Evolutionary conservation across 2,329 filamentous ascomycete genomes (phyloP).

Genomic region (Claviceps lovelessii): DNA sequence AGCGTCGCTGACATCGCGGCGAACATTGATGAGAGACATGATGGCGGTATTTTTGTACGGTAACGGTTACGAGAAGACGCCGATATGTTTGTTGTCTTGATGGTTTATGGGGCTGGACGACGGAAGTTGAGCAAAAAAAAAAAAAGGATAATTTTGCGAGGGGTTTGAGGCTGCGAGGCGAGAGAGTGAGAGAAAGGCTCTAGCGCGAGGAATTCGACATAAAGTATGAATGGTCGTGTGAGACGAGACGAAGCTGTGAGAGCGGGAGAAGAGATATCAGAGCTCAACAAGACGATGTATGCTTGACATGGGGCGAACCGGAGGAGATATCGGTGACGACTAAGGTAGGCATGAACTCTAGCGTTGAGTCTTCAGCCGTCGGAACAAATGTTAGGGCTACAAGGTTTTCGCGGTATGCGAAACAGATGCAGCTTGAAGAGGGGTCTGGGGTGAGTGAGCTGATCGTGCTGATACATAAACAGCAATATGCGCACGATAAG

Average conservation of each 20-base stretch:
- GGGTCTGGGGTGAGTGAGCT: conserved; percentile 83
- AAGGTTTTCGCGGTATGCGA: conserved; percentile 89
- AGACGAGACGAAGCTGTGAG: conserved; percentile 20
- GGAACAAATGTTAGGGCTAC: conserved; percentile 76
- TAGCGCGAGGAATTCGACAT: conserved; percentile 23
- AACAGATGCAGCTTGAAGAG: conserved; percentile 93
- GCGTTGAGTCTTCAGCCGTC: conserved; percentile 61
- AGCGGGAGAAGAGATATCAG: conserved; percentile 33
- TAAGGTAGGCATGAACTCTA: conserved; percentile 45
- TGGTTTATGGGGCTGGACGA: neutral
- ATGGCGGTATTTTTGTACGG: conserved; percentile 30
- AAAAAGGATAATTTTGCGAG: neutral
- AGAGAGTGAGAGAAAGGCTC: neutral
- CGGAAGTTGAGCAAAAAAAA: neutral
- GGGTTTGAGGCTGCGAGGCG: conserved; percentile 9
- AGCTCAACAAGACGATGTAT: conserved; percentile 37
- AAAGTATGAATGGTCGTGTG: conserved; percentile 15
- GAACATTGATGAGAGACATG: conserved; percentile 98
- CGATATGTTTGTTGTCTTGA: neutral
- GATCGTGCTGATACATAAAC: conserved; percentile 99
- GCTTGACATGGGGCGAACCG: conserved; percentile 42
- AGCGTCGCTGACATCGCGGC: conserved; percentile 91
- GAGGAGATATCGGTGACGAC: conserved; percentile 30
- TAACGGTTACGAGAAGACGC: conserved; percentile 6
- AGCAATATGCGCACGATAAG: conserved; percentile 26